Percentiles rank a stretch among this genome's conserved stretches.
Conservation (phyloP, 345 rosid species). For the Syzygium oleosum region DNA sequence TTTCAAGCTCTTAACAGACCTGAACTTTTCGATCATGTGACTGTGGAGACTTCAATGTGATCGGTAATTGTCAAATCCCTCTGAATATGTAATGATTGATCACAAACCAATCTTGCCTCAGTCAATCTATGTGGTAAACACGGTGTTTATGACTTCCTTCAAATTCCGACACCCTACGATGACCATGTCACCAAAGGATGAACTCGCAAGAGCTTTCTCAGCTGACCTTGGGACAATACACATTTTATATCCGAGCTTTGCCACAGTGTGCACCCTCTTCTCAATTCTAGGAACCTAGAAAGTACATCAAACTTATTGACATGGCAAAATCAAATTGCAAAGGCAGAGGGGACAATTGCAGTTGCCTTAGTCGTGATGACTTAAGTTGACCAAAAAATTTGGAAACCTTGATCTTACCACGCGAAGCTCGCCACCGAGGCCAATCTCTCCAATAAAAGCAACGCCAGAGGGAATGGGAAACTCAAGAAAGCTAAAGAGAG, state of each 20-base stretch:
- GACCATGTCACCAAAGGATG: constrained; percentile 27
- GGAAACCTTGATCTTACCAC: constrained; percentile 30
- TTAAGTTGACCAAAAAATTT: neutral
- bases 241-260: constrained; percentile 65
- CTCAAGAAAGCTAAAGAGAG: constrained; percentile 69
- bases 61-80: neutral
- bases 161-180: constrained; percentile 65
- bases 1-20: neutral
- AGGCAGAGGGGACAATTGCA: neutral
- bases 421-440: constrained; percentile 82
- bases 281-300: constrained; percentile 75
- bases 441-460: constrained; percentile 88
- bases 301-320: neutral
- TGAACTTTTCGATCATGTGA: neutral
- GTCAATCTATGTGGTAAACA: constrained; percentile 22
- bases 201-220: constrained; percentile 27
- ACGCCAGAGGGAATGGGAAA: constrained; percentile 67
- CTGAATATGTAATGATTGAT: neutral
- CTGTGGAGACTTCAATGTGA: neutral
- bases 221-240: constrained; percentile 69
- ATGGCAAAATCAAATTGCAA: neutral
- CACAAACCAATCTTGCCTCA: neutral
- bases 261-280: constrained; percentile 61
- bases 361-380: neutral
- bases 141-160: constrained; percentile 55